phyloP scores from a whole-genome alignment of 2,329 filamentous ascomycete genomes.

The Pseudopithomyces maydicus region DNA sequence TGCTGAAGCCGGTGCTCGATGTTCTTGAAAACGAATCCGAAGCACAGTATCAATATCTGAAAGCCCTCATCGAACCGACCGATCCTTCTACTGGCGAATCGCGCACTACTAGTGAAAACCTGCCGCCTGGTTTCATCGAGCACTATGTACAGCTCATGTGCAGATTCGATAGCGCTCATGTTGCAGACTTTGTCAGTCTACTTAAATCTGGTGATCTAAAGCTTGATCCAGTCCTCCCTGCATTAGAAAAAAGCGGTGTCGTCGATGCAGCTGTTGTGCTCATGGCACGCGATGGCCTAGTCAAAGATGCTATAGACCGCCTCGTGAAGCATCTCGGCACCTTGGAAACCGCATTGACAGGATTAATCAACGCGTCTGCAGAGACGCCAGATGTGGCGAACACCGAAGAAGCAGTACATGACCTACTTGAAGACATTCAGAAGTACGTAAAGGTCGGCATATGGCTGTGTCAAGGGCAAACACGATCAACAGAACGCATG shows the following conservation, averaged over 20 bases:
- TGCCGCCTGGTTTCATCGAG: slow-evolving; percentile 70
- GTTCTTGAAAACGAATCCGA: slow-evolving; percentile 65
- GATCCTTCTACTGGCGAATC: slow-evolving; percentile 34
- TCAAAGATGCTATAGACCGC: slow-evolving; percentile 81
- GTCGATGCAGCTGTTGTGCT: slow-evolving; percentile 92
- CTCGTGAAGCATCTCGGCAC: slow-evolving; percentile 80
- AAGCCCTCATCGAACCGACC: slow-evolving; percentile 72
- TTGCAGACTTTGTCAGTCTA: slow-evolving; percentile 80
- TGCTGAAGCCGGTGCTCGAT: slow-evolving; percentile 70
- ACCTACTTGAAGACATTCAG: slow-evolving; percentile 77
- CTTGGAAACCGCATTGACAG: slow-evolving; percentile 77
- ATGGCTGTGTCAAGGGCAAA: slow-evolving; percentile 91
- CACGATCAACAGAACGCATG: slow-evolving; percentile 58
- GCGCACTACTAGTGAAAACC: slow-evolving; percentile 26
- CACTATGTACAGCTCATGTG: slow-evolving; percentile 92
- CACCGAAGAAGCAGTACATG: slow-evolving; percentile 70
- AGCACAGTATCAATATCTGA: slow-evolving; percentile 76
- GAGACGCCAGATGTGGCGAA: slow-evolving; percentile 62
- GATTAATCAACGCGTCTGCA: slow-evolving; percentile 68
- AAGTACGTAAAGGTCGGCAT: slow-evolving; percentile 93
- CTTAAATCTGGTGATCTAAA: slow-evolving; percentile 78
- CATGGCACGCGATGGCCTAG: slow-evolving; percentile 85
- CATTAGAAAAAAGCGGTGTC: slow-evolving; percentile 86
- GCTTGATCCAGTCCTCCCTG: slow-evolving; percentile 79
- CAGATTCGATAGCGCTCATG: slow-evolving; percentile 77